Conservation (phyloP, 306 rosid genomes). For the Quercus parvula region DNA sequence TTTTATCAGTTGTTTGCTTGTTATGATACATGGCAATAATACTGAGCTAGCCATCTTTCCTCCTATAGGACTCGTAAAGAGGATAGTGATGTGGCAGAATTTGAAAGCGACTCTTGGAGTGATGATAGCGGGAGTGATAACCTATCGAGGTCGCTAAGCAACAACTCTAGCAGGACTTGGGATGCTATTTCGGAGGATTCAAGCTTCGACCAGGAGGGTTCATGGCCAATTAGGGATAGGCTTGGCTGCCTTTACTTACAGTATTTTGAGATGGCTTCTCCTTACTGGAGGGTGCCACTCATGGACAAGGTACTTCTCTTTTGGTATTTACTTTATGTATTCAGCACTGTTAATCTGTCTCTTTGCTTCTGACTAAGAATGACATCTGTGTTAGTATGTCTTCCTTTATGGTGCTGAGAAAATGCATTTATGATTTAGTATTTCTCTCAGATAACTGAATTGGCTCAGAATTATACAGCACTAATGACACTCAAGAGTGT, state of each 20-base stretch:
- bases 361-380: not conserved
- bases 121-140: conserved; percentile 73
- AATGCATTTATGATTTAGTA: not conserved
- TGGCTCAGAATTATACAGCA: conserved; percentile 50
- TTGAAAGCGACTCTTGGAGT: conserved; percentile 74
- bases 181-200: conserved; percentile 67
- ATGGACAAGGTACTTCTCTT: conserved; percentile 49
- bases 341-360: not conserved
- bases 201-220: conserved; percentile 55
- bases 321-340: not conserved
- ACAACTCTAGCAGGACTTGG: conserved; percentile 72
- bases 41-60: not conserved
- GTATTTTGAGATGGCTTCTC: conserved; percentile 55
- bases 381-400: not conserved
- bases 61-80: conserved; percentile 35
- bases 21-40: not conserved
- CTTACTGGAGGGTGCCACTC: conserved; percentile 63
- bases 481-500: conserved; percentile 62
- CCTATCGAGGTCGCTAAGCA: conserved; percentile 51
- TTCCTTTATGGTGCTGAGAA: not conserved
- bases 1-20: not conserved
- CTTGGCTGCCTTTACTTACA: conserved; percentile 59
- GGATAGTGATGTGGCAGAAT: conserved; percentile 42
- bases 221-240: conserved; percentile 45
- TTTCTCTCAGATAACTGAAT: conserved; percentile 51